Base-by-base conservation (phyloP, 148 eudicot species). In the Drosera capensis region DNA sequence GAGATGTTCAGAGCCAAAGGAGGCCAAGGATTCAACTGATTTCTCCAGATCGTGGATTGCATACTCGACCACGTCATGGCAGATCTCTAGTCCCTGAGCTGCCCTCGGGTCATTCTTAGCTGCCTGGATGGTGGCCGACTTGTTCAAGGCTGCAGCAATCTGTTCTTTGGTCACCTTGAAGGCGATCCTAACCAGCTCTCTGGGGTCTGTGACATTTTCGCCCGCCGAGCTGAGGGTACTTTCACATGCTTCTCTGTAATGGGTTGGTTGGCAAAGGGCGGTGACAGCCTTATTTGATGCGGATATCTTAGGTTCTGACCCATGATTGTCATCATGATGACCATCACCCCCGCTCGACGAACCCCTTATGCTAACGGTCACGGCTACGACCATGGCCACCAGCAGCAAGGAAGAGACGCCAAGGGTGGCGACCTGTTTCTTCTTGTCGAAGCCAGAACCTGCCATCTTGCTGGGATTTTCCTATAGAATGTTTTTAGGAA, bases 251-350 rank as follows among this genome's bases (percentile, higher is more conserved):
- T 79, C 71, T 19, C 49, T 57, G 41, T 66, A 75, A 1, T 53
- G 40, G 0, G 80, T 71, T 7, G 79, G 70, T 14, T 64, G 45
- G 45, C 88, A 80, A 0, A 80, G 37, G 56, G 70, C 51, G 22
- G 69, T 40, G 6, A 75, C 60, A 0, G 87, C 68, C 48, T 65
- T 79, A 0, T 53, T 25, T 0, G 57, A 34, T 34, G 38, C n/a
- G 6, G 38, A 13, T 34, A 34, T 34, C 25, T 7, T 49, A 2
- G 38, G 14, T 15, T 34, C 38, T n/a, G n/a, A n/a, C n/a, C 14
- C 1, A 5, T 28, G 31, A 28, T 9, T 28, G 6, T 5, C 38
- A 34, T 11, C n/a, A n/a, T n/a, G n/a, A n/a, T n/a, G 5, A 34
- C 9, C 38, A 34, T 11, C 47, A 1, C 22, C 23, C 1, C 20